Evolutionary conservation across 192 early-diverging fungal species (phyloP).

Genomic region (Physocladia obscura): DNA sequence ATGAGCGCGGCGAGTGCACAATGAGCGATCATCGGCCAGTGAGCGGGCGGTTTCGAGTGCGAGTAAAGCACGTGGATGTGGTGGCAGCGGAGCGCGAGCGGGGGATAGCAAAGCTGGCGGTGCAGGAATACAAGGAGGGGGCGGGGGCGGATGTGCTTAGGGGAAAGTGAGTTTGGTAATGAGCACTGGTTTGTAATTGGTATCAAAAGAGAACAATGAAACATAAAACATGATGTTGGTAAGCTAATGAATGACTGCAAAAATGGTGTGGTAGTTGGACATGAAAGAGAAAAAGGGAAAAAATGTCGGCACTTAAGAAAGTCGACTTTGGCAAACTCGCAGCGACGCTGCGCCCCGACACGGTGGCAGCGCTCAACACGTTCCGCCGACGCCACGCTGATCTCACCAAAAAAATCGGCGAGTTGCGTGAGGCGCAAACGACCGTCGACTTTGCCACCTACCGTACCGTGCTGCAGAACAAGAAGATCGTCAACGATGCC

Average conservation of each 20-base stretch:
- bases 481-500: slow-evolving; percentile 82
- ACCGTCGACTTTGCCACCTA: slow-evolving; percentile 88
- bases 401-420: slow-evolving; percentile 75
- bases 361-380: slow-evolving; percentile 74
- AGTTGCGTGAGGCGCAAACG: slow-evolving; percentile 72
- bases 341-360: slow-evolving; percentile 84
- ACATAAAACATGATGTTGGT: no score
- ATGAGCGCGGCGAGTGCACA: neutral
- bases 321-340: slow-evolving; percentile 90
- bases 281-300: slow-evolving; percentile 1
- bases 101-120: neutral
- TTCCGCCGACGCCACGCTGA: slow-evolving; percentile 97
- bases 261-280: neutral
- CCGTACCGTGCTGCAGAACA: slow-evolving; percentile 86
- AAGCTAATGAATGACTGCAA: no score
- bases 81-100: neutral
- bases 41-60: neutral
- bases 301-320: slow-evolving; percentile 51
- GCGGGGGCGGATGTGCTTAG: neutral
- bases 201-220: no score
- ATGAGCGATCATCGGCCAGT: slow-evolving; percentile 27
- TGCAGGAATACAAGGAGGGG: neutral
- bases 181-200: no score
- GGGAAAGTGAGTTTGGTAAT: no score
- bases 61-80: slow-evolving; percentile 3